These are phyloP conservation scores for Candida smagusa DNA, from an alignment of 1,139 yeast species.

Conservation along the genomic window DNA sequence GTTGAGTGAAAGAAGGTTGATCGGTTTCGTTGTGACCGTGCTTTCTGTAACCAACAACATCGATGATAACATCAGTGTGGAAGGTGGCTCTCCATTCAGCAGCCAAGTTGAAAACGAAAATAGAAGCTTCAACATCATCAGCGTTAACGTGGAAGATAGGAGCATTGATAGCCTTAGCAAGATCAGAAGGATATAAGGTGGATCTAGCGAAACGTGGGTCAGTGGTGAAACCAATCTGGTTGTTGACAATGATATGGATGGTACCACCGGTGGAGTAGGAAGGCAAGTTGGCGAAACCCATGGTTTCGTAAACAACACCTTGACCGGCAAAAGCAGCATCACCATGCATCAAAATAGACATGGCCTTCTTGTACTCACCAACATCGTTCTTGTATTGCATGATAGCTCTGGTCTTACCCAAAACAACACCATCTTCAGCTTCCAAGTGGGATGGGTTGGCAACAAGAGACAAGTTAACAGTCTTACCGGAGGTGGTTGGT, in stretches of 20 bases:
- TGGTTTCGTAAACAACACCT: conserved; percentile 98
- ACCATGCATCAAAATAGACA: conserved; percentile 93
- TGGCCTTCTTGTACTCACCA: conserved; percentile 78
- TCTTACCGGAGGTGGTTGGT: conserved; percentile 98
- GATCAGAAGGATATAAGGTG: conserved; percentile 95
- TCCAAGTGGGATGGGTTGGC: conserved; percentile 99
- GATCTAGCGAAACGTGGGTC: conserved; percentile 98
- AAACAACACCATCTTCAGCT: conserved; percentile 98
- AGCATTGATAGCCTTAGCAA: conserved; percentile 94
- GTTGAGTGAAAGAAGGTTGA: conserved; percentile 98
- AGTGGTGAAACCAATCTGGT: conserved; percentile 99
- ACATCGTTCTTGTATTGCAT: conserved; percentile 89
- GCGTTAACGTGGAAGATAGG: conserved; percentile 99
- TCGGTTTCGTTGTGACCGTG: conserved; percentile 99
- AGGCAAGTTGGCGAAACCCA: conserved; percentile 91
- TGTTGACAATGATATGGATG: conserved; percentile 89
- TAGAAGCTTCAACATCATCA: conserved; percentile 92
- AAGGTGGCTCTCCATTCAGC: conserved; percentile 98
- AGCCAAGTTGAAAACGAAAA: conserved; percentile 90
- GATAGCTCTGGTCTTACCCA: conserved; percentile 96
- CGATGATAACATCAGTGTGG: conserved; percentile 95
- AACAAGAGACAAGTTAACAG: conserved; percentile 89
- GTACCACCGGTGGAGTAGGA: conserved; percentile 99
- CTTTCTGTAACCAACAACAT: conserved; percentile 97
- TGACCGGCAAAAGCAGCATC: conserved; percentile 99